Evolutionary conservation across 345 rosid species (phyloP).

Genomic region (Eutrema heterophyllum): DNA sequence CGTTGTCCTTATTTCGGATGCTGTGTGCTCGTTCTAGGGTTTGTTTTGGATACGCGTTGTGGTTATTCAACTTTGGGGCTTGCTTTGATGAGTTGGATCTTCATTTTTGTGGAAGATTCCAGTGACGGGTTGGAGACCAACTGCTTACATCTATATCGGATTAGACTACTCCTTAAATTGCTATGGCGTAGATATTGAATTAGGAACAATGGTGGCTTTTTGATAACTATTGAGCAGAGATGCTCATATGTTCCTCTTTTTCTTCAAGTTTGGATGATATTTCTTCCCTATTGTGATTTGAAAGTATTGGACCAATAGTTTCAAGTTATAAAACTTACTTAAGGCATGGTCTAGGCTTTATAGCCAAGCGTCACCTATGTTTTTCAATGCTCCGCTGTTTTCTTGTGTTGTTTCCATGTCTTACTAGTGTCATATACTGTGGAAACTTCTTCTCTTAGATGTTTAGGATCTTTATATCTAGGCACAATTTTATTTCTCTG

Average conservation of each 20-base stretch:
- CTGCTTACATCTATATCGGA: no score
- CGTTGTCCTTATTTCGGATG: not conserved
- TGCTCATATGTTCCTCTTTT: not conserved
- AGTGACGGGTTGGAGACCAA: not conserved
- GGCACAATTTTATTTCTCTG: no score
- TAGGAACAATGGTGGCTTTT: not conserved
- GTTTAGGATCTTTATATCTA: no score
- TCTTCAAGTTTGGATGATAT: not conserved
- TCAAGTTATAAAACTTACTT: not conserved
- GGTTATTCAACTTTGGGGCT: not conserved
- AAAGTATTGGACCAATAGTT: not conserved
- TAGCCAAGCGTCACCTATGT: not conserved
- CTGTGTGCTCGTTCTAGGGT: no score
- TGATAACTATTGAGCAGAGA: not conserved
- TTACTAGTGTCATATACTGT: no score
- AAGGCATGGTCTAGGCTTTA: not conserved
- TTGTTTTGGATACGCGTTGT: no score
- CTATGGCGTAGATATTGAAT: no score
- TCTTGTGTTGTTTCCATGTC: no score
- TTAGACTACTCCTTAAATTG: no score
- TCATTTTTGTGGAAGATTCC: not conserved
- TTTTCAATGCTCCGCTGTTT: not conserved
- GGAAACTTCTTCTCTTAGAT: no score
- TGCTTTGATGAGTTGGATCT: not conserved
- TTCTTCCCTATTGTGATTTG: not conserved